Conservation (phyloP, 345 rosid genomes). For the Brassica cretica region DNA sequence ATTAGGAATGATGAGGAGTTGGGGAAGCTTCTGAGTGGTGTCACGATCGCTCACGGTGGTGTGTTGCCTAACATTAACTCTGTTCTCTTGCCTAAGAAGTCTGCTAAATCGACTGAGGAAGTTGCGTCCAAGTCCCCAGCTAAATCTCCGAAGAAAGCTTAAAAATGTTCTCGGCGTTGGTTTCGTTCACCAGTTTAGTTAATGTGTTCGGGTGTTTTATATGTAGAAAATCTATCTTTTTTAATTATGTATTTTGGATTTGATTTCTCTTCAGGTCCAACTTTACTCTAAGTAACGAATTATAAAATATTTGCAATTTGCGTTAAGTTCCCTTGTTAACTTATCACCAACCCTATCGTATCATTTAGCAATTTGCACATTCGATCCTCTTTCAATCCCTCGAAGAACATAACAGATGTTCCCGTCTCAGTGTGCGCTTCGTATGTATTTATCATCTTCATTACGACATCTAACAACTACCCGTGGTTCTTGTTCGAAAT, state of each 20-base stretch:
- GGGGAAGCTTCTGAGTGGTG: constrained; percentile 68
- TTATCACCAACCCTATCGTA: not conserved
- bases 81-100: constrained; percentile 68
- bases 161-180: not conserved
- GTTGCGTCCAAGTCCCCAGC: constrained; percentile 60
- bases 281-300: not conserved
- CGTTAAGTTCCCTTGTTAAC: not conserved
- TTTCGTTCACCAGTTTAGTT: constrained; percentile 3
- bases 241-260: constrained; percentile 6
- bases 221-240: constrained; percentile 6
- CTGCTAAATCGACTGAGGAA: constrained; percentile 52
- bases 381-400: not conserved
- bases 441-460: not conserved
- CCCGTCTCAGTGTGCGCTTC: not conserved
- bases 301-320: not conserved
- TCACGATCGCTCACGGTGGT: constrained; percentile 80
- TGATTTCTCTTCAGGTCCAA: constrained; percentile 5
- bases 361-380: not conserved
- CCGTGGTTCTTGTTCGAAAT: constrained; percentile 42
- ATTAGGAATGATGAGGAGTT: constrained; percentile 80
- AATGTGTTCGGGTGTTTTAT: not conserved
- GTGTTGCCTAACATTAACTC: constrained; percentile 78
- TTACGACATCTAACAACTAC: constrained; percentile 7
- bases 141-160: constrained; percentile 40
- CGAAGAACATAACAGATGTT: constrained; percentile 21